Base-by-base conservation (phyloP, 2,329 filamentous ascomycete genomes). In the Diaporthe vaccinii region DNA sequence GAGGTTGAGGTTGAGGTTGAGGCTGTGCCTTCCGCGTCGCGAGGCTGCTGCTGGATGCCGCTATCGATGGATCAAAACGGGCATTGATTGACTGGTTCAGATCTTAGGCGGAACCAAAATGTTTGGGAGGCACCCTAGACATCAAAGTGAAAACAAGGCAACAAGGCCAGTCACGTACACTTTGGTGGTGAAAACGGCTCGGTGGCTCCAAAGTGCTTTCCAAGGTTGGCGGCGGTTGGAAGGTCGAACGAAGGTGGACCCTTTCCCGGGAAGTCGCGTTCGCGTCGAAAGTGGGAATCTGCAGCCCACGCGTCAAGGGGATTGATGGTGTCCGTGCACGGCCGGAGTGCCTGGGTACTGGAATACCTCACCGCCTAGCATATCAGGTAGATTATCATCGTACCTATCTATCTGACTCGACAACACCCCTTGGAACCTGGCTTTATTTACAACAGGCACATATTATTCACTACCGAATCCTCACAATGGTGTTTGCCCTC, bases 211-310 rank as follows among this genome's bases (percentile, higher is more conserved):
- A 55, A 9, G 58, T 73, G 58, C 46, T 62, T 65, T 65, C 71
- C 58, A 65, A 73, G 70, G 57, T 65, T 73, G 71, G 49, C 71
- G 71, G 49, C 71, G 39, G 58, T 53, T 73, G 58, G 59, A 46
- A 65, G 58, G 71, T 55, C 39, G 58, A 73, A 20, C 39, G 36
- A 25, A 55, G 70, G 58, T 59, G 68, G 68, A 71, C 46, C 71
- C 55, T 73, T 73, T 57, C 15, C 34, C 49, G n/a, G 57, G 58
- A 73, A 73, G 71, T 65, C 71, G 71, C 71, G 71, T 65, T 65
- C 71, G 71, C 71, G 71, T 73, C 71, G 65, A 73, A 67, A 73
- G 73, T 46, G 53, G 59, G 51, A 73, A 55, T 39, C 65, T 69
- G 65, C 65, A 69, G 49, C 34, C 25, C 44, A 73, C 71, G 71